Evolutionary conservation across 352 stramenopile genomes (phyloP).

Genomic region (Phytophthora sojae): DNA sequence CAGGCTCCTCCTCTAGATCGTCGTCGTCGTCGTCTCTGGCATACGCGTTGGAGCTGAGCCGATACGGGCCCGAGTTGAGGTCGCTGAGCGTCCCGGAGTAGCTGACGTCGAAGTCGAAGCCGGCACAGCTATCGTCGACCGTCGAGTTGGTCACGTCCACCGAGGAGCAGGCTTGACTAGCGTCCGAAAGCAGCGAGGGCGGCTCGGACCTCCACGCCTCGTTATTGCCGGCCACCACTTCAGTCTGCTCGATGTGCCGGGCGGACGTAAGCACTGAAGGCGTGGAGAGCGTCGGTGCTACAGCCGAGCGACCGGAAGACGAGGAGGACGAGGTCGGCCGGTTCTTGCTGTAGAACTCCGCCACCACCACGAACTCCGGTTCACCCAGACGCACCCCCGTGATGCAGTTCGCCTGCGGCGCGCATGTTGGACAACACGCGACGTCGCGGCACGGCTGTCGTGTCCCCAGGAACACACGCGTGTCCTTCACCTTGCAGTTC

Average conservation of each 20-base stretch:
- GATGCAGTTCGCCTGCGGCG: slow-evolving; percentile 37
- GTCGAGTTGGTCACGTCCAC: slow-evolving; percentile 28
- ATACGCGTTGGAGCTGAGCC: slow-evolving; percentile 11
- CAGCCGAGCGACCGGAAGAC: slow-evolving; percentile 9
- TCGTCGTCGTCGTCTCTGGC: background rate
- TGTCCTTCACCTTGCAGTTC: slow-evolving; percentile 59
- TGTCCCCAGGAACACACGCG: slow-evolving; percentile 40
- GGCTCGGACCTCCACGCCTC: slow-evolving; percentile 8
- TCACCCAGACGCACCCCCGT: slow-evolving; percentile 26
- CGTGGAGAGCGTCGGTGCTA: slow-evolving; percentile 4
- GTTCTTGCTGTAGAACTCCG: slow-evolving; percentile 35
- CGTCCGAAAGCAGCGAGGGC: slow-evolving; percentile 18
- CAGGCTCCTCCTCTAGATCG: slow-evolving; percentile 26
- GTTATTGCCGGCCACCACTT: slow-evolving; percentile 1
- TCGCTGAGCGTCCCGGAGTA: slow-evolving; percentile 30
- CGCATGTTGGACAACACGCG: slow-evolving; percentile 45
- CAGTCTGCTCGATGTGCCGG: slow-evolving; percentile 2
- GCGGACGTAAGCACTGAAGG: slow-evolving; percentile 15
- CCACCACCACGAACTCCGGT: slow-evolving; percentile 36
- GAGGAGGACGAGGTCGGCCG: slow-evolving; percentile 1
- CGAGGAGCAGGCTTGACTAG: slow-evolving; percentile 13
- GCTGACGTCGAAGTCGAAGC: slow-evolving; percentile 30
- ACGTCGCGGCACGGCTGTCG: slow-evolving; percentile 26
- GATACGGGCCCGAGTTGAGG: slow-evolving; percentile 24
- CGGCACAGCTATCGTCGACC: slow-evolving; percentile 27